These are phyloP conservation scores for Dichomitus squalens DNA, from an alignment of 1,284 basidiomycete species.

Conservation along the genomic window DNA sequence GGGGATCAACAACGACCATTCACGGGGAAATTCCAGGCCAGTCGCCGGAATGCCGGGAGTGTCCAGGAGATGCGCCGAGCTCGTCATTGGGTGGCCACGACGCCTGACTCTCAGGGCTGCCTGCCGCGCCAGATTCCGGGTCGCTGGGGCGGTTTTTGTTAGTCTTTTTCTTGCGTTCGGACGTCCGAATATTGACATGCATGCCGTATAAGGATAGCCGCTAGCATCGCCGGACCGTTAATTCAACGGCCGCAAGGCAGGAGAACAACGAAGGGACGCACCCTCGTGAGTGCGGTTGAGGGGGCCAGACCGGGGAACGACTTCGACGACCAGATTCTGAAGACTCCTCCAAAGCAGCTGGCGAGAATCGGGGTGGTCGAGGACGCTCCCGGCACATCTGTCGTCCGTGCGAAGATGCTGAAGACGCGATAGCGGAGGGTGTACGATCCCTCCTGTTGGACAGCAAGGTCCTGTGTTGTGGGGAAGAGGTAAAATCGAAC, in stretches of 20 bases:
- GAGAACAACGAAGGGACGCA: slow-evolving; percentile 25
- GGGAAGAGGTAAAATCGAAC: too few relatives aligned
- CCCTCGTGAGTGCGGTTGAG: slow-evolving; percentile 78
- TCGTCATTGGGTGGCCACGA: not conserved
- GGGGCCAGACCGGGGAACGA: slow-evolving; percentile 75
- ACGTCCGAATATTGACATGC: not conserved
- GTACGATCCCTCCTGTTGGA: slow-evolving; percentile 30
- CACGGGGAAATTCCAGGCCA: too few relatives aligned
- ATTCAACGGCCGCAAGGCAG: too few relatives aligned
- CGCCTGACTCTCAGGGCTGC: not conserved
- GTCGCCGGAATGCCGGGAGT: too few relatives aligned
- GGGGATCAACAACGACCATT: too few relatives aligned
- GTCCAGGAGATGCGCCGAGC: not conserved
- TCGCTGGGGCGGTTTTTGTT: not conserved
- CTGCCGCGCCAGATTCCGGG: not conserved
- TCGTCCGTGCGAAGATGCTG: slow-evolving; percentile 23
- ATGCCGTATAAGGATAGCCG: slow-evolving; percentile 1
- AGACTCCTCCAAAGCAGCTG: slow-evolving; percentile 68
- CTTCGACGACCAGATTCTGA: slow-evolving; percentile 77
- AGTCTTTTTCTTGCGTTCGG: not conserved
- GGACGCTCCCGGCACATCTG: slow-evolving; percentile 14
- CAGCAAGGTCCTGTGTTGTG: slow-evolving; percentile 29
- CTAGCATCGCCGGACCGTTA: not conserved
- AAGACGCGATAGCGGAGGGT: slow-evolving; percentile 31
- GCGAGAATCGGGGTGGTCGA: slow-evolving; percentile 57